phyloP scores from a whole-genome alignment of 129 eudicot genomes.

The Scalesia atractyloides region DNA sequence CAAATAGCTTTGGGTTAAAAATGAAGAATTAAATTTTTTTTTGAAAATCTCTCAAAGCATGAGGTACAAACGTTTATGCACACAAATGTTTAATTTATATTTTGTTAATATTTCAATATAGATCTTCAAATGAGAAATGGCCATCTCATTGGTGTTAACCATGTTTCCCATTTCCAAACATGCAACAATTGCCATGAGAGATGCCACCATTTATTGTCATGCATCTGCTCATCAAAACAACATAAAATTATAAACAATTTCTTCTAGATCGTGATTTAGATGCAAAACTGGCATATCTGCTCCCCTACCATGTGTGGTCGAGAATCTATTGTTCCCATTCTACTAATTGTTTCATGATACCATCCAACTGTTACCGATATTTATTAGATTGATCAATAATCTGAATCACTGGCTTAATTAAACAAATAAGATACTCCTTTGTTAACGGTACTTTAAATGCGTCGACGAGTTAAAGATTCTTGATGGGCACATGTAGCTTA shows the following conservation, averaged over 20 bases:
- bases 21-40: too few relatives aligned
- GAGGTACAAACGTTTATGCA: too few relatives aligned
- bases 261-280: constrained; percentile 34
- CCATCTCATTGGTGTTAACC: constrained; percentile 33
- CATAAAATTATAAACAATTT: background rate
- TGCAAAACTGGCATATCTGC: constrained; percentile 25
- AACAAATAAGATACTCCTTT: too few relatives aligned
- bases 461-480: too few relatives aligned
- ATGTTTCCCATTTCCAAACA: constrained; percentile 27
- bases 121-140: constrained; percentile 31
- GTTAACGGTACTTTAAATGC: too few relatives aligned
- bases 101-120: constrained; percentile 8
- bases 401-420: too few relatives aligned
- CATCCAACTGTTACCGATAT: background rate
- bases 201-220: constrained; percentile 33
- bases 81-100: too few relatives aligned
- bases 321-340: background rate
- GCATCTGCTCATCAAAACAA: constrained; percentile 16
- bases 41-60: too few relatives aligned
- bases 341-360: background rate
- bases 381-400: background rate
- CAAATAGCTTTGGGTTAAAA: too few relatives aligned
- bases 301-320: constrained; percentile 25
- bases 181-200: constrained; percentile 18
- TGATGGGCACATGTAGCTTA: too few relatives aligned